Evolutionary conservation across 768 basidiomycete species (phyloP), one percentile per base, ranked within the genome.

Genomic region (Leccinum pellstonianum): DNA sequence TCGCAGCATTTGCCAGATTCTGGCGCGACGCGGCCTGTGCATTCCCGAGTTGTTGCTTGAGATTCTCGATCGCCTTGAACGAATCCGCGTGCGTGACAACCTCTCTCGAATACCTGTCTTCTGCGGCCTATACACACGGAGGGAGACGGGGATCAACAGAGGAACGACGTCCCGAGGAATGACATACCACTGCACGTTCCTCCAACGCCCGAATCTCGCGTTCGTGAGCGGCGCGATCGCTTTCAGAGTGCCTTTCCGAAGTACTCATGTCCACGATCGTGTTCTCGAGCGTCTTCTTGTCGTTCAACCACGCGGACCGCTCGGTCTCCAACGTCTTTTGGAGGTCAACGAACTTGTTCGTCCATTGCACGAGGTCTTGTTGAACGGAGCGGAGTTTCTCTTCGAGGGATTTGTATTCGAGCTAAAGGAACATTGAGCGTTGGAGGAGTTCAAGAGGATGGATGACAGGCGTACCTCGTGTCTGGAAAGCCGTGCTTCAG

Each of bases 31-130:
- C 68, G 2, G 77, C 68, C 65, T 88, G 86, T 4, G 80, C 74
- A 12, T 72, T 68, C 15, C 78, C 68, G 4, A 95, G 76, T 46
- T 91, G 84, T 53, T 84, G 79, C 70, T 86, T 90, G 62, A 93
- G 75, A 10, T 67, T 75, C 11, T 87, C 84, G 11, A 91, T 80
- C 12, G 77, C 62, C 75, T 92, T 92, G 79, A 95, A 88, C 0
- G 89, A 82, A 21, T 93, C 92, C 0, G 93, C 93, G 70, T 95
- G 93, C 1, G 90, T 79, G 33, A 95, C 76, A n/a, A 95, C 83
- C 68, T 93, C 93, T 54, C 86, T 81, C 5, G 86, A 82, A 65
- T 94, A 94, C 56, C 87, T 83, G 54, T 90, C 88, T 68, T 95
- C 91, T 5, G 91, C 91, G 63, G 86, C 81, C 83, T 86, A 62